phyloP scores from a whole-genome alignment of 2,329 filamentous ascomycete species.

The Teratosphaeria zuluensis region DNA sequence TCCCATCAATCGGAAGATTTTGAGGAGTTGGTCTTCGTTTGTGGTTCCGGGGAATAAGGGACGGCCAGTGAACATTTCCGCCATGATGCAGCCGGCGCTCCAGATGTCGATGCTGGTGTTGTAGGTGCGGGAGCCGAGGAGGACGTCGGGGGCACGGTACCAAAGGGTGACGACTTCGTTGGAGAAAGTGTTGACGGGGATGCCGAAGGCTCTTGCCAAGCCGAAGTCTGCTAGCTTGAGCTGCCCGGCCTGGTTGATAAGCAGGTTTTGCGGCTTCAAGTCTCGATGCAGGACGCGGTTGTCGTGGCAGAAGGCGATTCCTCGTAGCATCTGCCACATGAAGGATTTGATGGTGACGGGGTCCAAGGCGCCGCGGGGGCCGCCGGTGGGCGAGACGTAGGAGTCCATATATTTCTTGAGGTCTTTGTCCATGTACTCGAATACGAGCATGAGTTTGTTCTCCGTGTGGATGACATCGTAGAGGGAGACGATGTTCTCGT shows the following conservation, averaged over 20 bases:
- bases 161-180: conserved; percentile 97
- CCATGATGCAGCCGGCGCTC: conserved; percentile 99
- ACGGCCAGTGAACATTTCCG: conserved; percentile 95
- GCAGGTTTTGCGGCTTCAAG: conserved; percentile 88
- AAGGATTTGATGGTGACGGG: conserved; percentile 92
- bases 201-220: conserved; percentile 86
- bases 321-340: conserved; percentile 94
- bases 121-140: conserved; percentile 88
- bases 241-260: conserved; percentile 85
- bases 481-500: conserved; percentile 93
- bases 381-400: conserved; percentile 46
- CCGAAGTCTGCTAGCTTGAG: conserved; percentile 93
- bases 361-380: conserved; percentile 81
- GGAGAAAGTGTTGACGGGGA: conserved; percentile 95
- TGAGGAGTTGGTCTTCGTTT: conserved; percentile 93
- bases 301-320: conserved; percentile 96
- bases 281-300: conserved; percentile 94
- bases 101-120: conserved; percentile 99
- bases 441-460: conserved; percentile 99
- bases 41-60: conserved; percentile 95
- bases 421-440: conserved; percentile 98
- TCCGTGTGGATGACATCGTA: conserved; percentile 99
- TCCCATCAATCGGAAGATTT: conserved; percentile 98
- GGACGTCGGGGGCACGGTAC: conserved; percentile 94
- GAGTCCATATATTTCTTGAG: conserved; percentile 96